Base-by-base conservation (phyloP, 2,329 filamentous ascomycete genomes). In the Fusarium keratoplasticum region DNA sequence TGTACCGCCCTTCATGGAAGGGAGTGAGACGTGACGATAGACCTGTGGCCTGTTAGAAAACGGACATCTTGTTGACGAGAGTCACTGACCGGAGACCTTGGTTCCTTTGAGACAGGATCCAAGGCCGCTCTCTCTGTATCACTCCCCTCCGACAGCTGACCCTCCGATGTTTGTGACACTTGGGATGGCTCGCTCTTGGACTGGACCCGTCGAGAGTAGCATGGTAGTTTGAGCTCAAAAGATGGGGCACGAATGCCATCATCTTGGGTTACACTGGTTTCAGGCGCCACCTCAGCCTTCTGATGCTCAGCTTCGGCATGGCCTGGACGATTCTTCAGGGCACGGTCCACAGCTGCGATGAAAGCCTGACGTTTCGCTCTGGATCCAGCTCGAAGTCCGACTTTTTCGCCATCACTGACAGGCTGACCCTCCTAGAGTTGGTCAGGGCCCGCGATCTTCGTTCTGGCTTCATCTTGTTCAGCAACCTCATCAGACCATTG, bases 121-220 rank as follows among this genome's bases (percentile, higher is more conserved):
- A 68, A 50, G 25, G 22, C 55, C 13, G 29, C n/a, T n/a, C 59
- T 36, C 11, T 73, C 71, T 20, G 55, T 36, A 10, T 67, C 70
- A 29, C 58, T 44, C 20, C 38, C 68, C n/a, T 80, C 79, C 8
- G 75, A 54, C 18, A 54, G 18, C 27, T 54, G 47, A 18, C 38
- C 68, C 22, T 80, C 79, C 10, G 75, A 66, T 9, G 73, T 72
- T 47, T 78, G 71, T 2, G 76, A 77, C 13, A 60, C 61, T 16
- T 80, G 77, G 2, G 75, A 78, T 35, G 85, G 85, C 74, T 88
- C 86, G 70, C 86, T 88, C 75, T 84, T 87, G 55, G 85, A 87
- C 68, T 87, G 84, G 25, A 84, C 80, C 40, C 85, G 82, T n/a
- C 85, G 82, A 55, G 83, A 86, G 67, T 87, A 86, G 31, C 79